phyloP scores from a whole-genome alignment of 2,329 filamentous ascomycete species.

The Colletotrichum chlorophyti region DNA sequence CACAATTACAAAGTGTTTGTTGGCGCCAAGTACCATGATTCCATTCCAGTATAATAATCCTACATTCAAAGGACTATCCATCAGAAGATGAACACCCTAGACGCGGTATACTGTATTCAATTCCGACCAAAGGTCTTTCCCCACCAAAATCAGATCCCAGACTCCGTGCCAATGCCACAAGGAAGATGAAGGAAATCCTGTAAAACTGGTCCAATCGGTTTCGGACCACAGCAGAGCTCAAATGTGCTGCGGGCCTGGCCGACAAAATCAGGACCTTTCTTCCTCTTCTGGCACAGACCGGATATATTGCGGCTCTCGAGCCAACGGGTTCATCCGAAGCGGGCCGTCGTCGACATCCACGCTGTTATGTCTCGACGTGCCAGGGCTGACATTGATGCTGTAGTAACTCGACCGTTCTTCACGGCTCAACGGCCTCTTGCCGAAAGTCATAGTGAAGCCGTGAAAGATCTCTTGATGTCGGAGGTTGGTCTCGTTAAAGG shows the following conservation, averaged over 20 bases:
- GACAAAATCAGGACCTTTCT: conserved; percentile 1
- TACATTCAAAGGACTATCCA: too few relatives aligned
- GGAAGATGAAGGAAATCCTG: too few relatives aligned
- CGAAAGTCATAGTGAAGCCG: conserved; percentile 54
- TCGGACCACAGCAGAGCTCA: too few relatives aligned
- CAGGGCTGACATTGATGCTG: conserved; percentile 46
- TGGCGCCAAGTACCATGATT: too few relatives aligned
- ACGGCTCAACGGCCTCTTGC: conserved; percentile 30
- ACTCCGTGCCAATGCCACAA: conserved; percentile 17
- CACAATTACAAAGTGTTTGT: too few relatives aligned
- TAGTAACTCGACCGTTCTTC: conserved; percentile 22
- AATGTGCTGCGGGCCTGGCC: too few relatives aligned
- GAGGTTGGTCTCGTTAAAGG: conserved; percentile 52
- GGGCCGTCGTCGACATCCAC: conserved; percentile 37
- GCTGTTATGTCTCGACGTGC: conserved; percentile 48
- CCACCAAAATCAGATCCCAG: background rate
- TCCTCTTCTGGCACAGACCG: conserved; percentile 19
- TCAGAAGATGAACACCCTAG: too few relatives aligned
- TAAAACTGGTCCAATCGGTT: too few relatives aligned
- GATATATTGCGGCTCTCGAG: conserved; percentile 1
- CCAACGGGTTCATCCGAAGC: conserved; percentile 11
- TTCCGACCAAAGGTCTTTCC: too few relatives aligned
- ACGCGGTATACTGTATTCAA: too few relatives aligned
- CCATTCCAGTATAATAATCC: too few relatives aligned
- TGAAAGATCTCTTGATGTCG: conserved; percentile 54